Base-by-base conservation (phyloP, 2,329 filamentous ascomycete genomes). In the Mollisiaceae sp. region DNA sequence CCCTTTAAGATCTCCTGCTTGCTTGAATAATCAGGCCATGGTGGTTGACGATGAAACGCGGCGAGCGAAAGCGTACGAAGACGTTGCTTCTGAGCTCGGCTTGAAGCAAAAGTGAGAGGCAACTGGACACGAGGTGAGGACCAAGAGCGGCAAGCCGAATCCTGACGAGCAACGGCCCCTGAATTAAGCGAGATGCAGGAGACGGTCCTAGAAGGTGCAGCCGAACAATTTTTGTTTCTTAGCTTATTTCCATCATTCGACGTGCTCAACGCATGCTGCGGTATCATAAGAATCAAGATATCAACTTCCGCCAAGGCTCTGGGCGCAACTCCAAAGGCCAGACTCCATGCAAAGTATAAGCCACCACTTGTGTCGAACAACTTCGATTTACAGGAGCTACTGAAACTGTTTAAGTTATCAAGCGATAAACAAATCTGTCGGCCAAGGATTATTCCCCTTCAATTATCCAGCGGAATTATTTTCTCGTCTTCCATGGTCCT, bases 21-120 rank as follows among this genome's bases (percentile, higher is more conserved):
- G n/a, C 4, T 35, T 14, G n/a, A 56, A 55, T 20, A 15, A 55
- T 56, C 60, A 62, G 50, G 24, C 50, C 50, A 62, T 12, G 36
- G 45, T 18, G n/a, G 24, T 27, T 32, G 50, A 35, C 35, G 9
- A 6, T 57, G 55, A 39, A 57, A 57, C 55, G 55, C 15, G 35
- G 22, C 18, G 32, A 39, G 55, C 4, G 20, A 57, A 38, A 57
- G 32, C 20, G 15, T 57, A 57, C 55, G 55, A 57, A 57, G 35
- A n/a, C 32, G 55, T 39, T 57, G 55, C 39, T 57, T 57, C 55
- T 39, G 24, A 57, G 55, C 8, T 38, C 18, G 2, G 55, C 4
- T 57, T 57, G 55, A 39, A 36, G 35, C 32, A 36, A 20, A 22
- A 39, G 55, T 8, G 4, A 35, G 20, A 39, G 20, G 55, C 14